Conservation (phyloP, 1,284 basidiomycete genomes). For the Filobasidium uniguttulatum region DNA sequence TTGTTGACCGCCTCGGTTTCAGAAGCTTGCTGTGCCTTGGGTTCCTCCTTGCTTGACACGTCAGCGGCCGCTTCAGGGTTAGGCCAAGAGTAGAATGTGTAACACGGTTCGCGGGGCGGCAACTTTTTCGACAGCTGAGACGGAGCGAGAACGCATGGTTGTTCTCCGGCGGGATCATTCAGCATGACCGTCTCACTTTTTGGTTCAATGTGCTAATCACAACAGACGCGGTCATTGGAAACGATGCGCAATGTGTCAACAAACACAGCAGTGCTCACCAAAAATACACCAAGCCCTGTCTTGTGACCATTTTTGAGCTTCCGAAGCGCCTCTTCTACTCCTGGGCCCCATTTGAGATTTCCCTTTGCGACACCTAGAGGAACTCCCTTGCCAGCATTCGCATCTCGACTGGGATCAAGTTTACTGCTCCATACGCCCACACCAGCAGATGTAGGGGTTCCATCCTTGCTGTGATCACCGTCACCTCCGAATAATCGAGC, state of each 20-base stretch:
- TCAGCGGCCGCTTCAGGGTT: conserved; percentile 28
- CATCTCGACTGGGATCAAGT: conserved; percentile 21
- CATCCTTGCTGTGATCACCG: not conserved
- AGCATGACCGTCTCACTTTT: conserved; percentile 47
- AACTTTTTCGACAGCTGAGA: conserved; percentile 39
- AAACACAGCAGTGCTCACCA: conserved; percentile 42
- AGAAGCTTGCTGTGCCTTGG: not conserved
- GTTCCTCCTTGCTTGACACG: not conserved
- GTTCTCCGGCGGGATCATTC: conserved; percentile 22
- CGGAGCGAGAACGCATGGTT: conserved; percentile 14
- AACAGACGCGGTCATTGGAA: not conserved
- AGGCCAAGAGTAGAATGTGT: conserved; percentile 61
- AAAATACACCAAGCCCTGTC: conserved; percentile 45
- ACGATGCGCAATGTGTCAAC: not conserved
- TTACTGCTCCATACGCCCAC: conserved; percentile 6
- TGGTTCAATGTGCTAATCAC: conserved; percentile 47
- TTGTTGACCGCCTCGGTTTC: not conserved
- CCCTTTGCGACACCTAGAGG: conserved; percentile 26
- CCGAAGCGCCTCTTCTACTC: conserved; percentile 42
- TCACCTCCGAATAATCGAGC: not conserved
- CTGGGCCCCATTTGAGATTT: conserved; percentile 21
- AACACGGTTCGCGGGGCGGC: conserved; percentile 37
- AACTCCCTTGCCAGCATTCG: conserved; percentile 7
- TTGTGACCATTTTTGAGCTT: conserved; percentile 44
- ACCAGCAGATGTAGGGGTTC: conserved; percentile 1